Evolutionary conservation across 2,329 filamentous ascomycete species (phyloP), one percentile per base, ranked within the genome.

Genomic region (Colletotrichum sojae): DNA sequence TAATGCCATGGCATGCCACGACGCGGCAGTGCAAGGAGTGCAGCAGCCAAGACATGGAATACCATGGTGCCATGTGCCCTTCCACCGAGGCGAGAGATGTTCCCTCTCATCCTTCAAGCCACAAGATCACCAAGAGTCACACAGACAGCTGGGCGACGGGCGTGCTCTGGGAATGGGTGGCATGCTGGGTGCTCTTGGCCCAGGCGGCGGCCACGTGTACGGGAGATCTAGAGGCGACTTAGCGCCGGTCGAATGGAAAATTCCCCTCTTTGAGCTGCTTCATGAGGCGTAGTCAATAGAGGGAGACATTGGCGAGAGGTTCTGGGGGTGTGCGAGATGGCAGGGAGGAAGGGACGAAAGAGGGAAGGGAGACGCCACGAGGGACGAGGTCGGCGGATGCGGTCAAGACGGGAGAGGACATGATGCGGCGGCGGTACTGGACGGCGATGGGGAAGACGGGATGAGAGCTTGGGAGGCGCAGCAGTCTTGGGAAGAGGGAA

Each of bases 241-340:
- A 67, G 69, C 48, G 55, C 57, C 67, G 69, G 69, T 63, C 56
- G 39, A 70, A 70, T 48, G 69, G 69, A 70, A 70, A 12, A 16
- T n/a, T 52, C 25, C 22, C 16, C 45, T 43, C 25, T 25, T 39
- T 20, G 10, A 20, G 46, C 12, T 20, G 40, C 15, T 52, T 22
- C 49, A 36, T 25, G 40, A 63, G 52, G 40, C n/a, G 40, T n/a
- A 27, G 22, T 13, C 18, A 20, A 55, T 4, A 46, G 13, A 46
- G 18, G 45, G 46, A 49, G n/a, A 13, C 20, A 20, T 27, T 13
- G 40, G 43, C 31, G 40, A 54, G 45, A 53, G 13, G 43, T 48
- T 27, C 25, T 43, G 63, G 48, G 55, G 27, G 39, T 31, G 36
- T 27, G 40, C 49, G 25, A 39, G 5, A 39, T 9, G 46, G 45